Conservation (phyloP, 2,329 filamentous ascomycete genomes). For the Teratosphaeria gauchensis region DNA sequence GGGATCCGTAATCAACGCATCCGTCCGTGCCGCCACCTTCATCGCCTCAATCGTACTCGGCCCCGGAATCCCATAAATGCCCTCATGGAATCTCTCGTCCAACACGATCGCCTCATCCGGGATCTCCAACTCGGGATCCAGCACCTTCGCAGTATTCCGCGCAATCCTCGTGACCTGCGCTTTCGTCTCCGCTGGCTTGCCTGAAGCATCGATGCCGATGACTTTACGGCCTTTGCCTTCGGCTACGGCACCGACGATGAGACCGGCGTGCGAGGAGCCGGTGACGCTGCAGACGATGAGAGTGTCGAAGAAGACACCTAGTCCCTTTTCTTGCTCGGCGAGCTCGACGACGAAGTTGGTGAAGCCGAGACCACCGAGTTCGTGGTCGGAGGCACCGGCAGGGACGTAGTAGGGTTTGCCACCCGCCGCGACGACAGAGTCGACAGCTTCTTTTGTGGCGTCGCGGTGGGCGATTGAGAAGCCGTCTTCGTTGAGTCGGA, state of each 20-base stretch:
- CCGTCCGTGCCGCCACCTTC: constrained; percentile 55
- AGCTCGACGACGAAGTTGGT: constrained; percentile 64
- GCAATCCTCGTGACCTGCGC: constrained; percentile 60
- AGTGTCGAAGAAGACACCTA: constrained; percentile 57
- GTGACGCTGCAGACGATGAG: constrained; percentile 55
- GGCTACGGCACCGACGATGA: constrained; percentile 61
- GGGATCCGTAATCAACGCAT: constrained; percentile 65
- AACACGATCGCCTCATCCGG: constrained; percentile 53
- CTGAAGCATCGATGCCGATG: constrained; percentile 58
- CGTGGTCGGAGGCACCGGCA: constrained; percentile 61
- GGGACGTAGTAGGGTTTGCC: constrained; percentile 63
- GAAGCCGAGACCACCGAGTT: constrained; percentile 60
- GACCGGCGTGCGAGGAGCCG: constrained; percentile 60
- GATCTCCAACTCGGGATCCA: constrained; percentile 54
- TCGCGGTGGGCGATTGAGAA: constrained; percentile 60
- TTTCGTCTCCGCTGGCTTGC: constrained; percentile 51
- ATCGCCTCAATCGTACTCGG: constrained; percentile 58
- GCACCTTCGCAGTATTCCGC: constrained; percentile 50
- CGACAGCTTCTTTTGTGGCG: constrained; percentile 43
- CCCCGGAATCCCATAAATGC: constrained; percentile 58
- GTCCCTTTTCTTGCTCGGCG: constrained; percentile 49
- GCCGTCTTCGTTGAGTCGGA: constrained; percentile 47
- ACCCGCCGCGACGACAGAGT: constrained; percentile 44
- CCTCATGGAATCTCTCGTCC: constrained; percentile 57
- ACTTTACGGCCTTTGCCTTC: constrained; percentile 41